Conservation (phyloP, 345 rosid genomes). For the Camelina sativa region DNA sequence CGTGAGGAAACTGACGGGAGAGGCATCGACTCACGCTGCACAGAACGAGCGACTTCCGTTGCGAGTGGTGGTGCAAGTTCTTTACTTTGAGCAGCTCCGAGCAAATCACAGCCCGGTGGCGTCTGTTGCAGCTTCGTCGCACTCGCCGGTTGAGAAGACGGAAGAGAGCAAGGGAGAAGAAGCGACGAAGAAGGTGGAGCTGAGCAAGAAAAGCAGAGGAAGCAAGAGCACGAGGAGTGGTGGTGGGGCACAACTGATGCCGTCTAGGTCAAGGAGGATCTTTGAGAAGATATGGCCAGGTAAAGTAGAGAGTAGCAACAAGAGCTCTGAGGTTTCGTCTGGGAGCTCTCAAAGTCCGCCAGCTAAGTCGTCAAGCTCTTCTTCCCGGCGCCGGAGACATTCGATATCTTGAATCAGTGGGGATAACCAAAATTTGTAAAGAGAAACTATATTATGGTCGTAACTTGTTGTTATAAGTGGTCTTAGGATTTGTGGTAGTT, state of each 20-base stretch:
- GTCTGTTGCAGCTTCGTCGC: constrained; percentile 41
- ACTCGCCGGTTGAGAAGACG: constrained; percentile 55
- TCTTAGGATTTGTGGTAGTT: constrained; percentile 34
- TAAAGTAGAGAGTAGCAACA: constrained; percentile 56
- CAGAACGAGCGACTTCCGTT: constrained; percentile 90
- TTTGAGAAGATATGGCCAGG: constrained; percentile 82
- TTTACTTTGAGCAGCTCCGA: constrained; percentile 84
- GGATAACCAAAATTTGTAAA: constrained; percentile 32
- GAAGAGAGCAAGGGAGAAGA: constrained; percentile 47
- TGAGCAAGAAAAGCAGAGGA: constrained; percentile 61
- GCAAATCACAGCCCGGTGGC: constrained; percentile 54
- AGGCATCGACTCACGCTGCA: constrained; percentile 82
- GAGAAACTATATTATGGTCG: constrained; percentile 23
- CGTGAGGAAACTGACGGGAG: constrained; percentile 72
- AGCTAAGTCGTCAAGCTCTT: constrained; percentile 72
- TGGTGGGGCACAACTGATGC: constrained; percentile 67
- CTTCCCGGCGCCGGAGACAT: constrained; percentile 72
- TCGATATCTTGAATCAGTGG: constrained; percentile 58
- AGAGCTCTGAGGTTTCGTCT: constrained; percentile 79
- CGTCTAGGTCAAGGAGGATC: constrained; percentile 88
- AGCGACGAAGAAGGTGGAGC: constrained; percentile 52
- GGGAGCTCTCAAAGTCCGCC: constrained; percentile 89
- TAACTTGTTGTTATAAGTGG: constrained; percentile 26
- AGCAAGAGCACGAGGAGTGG: constrained; percentile 64
- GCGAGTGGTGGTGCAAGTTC: constrained; percentile 88